phyloP scores from a whole-genome alignment of 139 green algal genomes.

The Chlorella sorokiniana region DNA sequence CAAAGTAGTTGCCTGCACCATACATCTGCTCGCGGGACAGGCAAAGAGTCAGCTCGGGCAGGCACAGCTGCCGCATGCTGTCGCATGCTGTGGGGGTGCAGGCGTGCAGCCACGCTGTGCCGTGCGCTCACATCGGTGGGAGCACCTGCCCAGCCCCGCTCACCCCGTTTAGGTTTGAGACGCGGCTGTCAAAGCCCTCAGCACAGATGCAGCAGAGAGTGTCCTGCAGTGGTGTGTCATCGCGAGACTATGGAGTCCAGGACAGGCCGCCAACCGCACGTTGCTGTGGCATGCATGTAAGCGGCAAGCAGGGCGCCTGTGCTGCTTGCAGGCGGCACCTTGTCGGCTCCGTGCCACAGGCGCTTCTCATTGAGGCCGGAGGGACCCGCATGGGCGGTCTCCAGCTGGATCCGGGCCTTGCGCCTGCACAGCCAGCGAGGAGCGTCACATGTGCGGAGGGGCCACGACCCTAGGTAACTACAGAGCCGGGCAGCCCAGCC shows the following conservation, averaged over 20 bases:
- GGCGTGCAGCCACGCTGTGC: too few species aligned
- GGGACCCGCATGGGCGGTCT: neutral
- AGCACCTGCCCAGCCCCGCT: neutral
- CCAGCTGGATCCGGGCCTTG: neutral
- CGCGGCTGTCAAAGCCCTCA: neutral
- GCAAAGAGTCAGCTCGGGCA: neutral
- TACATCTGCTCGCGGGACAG: neutral
- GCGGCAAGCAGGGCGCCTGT: neutral
- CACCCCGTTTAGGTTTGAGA: neutral
- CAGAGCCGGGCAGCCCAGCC: neutral
- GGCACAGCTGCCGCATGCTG: neutral
- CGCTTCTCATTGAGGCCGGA: neutral
- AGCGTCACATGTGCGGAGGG: too few species aligned
- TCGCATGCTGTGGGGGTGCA: neutral
- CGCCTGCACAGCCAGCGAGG: neutral
- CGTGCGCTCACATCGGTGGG: too few species aligned
- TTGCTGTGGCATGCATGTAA: neutral
- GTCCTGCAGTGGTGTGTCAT: neutral
- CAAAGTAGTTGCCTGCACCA: neutral
- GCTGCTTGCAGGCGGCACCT: neutral
- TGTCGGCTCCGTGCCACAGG: slow-evolving; percentile 1
- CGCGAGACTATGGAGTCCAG: neutral
- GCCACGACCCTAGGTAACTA: too few species aligned
- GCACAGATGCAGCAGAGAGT: neutral
- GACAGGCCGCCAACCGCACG: neutral